Conservation (phyloP, 2,329 filamentous ascomycete genomes). For the Curvularia sp. region DNA sequence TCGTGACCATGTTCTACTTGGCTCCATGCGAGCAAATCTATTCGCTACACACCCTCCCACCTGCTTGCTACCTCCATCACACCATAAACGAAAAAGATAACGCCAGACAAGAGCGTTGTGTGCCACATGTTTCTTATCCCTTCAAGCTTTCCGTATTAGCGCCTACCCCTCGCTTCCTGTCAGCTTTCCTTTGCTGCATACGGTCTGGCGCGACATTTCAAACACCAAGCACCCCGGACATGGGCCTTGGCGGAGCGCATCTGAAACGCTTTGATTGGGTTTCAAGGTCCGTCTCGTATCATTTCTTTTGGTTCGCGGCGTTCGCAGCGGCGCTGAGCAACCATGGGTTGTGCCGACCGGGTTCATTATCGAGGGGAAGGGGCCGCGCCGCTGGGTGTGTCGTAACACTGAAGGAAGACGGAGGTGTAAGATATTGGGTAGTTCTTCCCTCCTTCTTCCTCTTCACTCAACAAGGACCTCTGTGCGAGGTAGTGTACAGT, state of each 20-base stretch:
- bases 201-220: conserved; percentile 11
- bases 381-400: not conserved
- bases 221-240: conserved; percentile 8
- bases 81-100: not conserved
- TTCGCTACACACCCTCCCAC: not conserved
- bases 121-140: not conserved
- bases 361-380: not conserved
- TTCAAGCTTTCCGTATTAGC: not conserved
- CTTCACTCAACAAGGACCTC: not conserved
- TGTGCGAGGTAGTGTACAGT: not conserved
- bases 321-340: not conserved
- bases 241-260: not conserved
- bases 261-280: conserved; percentile 1
- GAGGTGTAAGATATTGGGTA: not conserved
- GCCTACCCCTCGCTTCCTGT: not conserved
- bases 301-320: not conserved
- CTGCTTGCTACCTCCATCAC: not conserved
- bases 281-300: not conserved
- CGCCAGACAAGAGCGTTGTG: not conserved
- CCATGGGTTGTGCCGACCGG: not conserved
- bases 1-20: not conserved
- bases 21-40: not conserved
- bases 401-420: not conserved
- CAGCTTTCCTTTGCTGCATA: conserved; percentile 4
- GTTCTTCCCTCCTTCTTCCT: not conserved